Evolutionary conservation across 345 rosid species (phyloP).

Genomic region (Angophora floribunda): DNA sequence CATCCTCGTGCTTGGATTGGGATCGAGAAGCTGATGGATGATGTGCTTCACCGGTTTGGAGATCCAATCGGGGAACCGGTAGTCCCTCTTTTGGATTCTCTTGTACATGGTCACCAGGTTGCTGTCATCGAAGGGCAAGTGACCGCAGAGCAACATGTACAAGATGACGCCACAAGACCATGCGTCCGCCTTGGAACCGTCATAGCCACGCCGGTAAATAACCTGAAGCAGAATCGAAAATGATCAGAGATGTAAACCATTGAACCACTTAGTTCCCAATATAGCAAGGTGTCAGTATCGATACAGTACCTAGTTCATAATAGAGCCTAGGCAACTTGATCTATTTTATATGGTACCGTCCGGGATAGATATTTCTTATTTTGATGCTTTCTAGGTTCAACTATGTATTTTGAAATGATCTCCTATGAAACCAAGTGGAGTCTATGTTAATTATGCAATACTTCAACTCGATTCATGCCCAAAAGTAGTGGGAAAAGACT

Average conservation of each 20-base stretch:
- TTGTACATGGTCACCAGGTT: constrained; percentile 48
- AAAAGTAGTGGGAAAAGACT: neutral
- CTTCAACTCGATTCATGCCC: neutral
- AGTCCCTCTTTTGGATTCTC: constrained; percentile 45
- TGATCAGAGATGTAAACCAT: neutral
- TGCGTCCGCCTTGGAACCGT: constrained; percentile 67
- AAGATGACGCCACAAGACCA: constrained; percentile 95
- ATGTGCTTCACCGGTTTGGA: constrained; percentile 40
- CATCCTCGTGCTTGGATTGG: constrained; percentile 67
- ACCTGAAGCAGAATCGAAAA: constrained; percentile 1
- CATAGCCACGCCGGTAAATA: constrained; percentile 32
- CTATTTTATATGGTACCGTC: neutral
- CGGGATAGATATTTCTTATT: neutral
- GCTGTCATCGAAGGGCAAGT: constrained; percentile 51
- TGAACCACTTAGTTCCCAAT: neutral
- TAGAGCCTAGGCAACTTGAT: neutral
- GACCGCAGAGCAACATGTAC: constrained; percentile 45
- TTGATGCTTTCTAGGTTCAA: neutral
- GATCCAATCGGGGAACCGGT: constrained; percentile 44
- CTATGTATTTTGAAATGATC: neutral
- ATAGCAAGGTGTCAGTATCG: neutral
- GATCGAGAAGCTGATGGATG: constrained; percentile 59
- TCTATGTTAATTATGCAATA: neutral
- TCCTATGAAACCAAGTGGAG: neutral
- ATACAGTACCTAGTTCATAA: neutral